phyloP scores from a whole-genome alignment of 768 basidiomycete genomes.

The Ephemerocybe angulata region DNA sequence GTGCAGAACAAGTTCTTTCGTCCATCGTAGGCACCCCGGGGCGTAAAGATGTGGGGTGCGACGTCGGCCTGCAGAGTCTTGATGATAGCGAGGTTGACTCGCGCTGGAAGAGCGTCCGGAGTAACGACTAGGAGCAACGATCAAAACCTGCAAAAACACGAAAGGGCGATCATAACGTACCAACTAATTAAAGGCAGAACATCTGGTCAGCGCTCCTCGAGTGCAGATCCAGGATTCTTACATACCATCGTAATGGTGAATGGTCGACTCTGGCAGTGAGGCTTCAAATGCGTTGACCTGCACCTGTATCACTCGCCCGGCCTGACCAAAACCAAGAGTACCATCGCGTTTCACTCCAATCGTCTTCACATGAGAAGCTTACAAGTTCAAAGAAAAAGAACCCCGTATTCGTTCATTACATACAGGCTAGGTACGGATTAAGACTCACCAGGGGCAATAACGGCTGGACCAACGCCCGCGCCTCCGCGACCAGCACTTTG shows the following conservation, averaged over 20 bases:
- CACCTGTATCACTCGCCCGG: constrained; percentile 25
- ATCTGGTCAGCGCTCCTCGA: background rate
- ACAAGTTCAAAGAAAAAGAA: background rate
- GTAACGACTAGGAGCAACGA: constrained; percentile 64
- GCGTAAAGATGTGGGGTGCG: constrained; percentile 64
- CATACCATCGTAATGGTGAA: constrained; percentile 79
- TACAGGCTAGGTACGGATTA: background rate
- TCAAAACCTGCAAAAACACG: background rate
- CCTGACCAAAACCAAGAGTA: constrained; percentile 21
- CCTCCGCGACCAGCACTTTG: constrained; percentile 1
- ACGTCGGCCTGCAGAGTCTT: constrained; percentile 50
- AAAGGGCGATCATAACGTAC: constrained; percentile 28
- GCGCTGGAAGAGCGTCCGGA: constrained; percentile 63
- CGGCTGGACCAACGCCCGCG: background rate
- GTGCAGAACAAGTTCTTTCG: constrained; percentile 69
- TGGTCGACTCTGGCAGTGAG: constrained; percentile 51
- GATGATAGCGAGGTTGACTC: constrained; percentile 68
- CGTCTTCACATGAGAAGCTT: constrained; percentile 21
- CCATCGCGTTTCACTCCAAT: constrained; percentile 34
- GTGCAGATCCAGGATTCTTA: background rate
- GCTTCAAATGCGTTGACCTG: constrained; percentile 59
- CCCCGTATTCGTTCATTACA: background rate
- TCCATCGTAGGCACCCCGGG: constrained; percentile 72
- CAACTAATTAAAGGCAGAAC: constrained; percentile 31
- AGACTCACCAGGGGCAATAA: background rate